These are phyloP conservation scores for Phytophthora cryptogea DNA, from an alignment of 352 stramenopile species.

Conservation along the genomic window DNA sequence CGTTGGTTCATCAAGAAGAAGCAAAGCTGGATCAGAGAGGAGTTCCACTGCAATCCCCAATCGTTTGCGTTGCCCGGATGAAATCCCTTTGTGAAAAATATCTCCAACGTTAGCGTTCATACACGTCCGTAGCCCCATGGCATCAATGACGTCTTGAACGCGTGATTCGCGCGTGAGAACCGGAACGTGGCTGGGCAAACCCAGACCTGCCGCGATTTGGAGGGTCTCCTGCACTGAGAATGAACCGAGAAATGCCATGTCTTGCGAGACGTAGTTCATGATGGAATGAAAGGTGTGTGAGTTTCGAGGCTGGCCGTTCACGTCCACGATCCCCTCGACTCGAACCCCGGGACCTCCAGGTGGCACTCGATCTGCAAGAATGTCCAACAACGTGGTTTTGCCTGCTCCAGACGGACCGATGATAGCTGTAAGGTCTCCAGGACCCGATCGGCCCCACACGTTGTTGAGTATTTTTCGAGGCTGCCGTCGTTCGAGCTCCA, in stretches of 20 bases:
- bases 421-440: constrained; percentile 70
- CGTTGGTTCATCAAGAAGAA: constrained; percentile 96
- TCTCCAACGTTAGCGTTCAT: constrained; percentile 75
- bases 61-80: constrained; percentile 89
- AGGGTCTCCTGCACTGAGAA: constrained; percentile 75
- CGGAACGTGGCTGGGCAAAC: constrained; percentile 46
- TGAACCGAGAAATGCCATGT: constrained; percentile 63
- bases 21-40: constrained; percentile 92
- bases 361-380: constrained; percentile 54
- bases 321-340: constrained; percentile 54
- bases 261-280: constrained; percentile 69
- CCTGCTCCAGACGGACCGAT: constrained; percentile 66
- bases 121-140: constrained; percentile 64
- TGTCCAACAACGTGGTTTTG: constrained; percentile 72
- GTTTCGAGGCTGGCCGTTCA: constrained; percentile 52
- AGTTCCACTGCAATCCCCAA: constrained; percentile 94
- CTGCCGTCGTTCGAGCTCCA: constrained; percentile 4
- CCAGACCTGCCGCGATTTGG: constrained; percentile 60
- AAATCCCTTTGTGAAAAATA: constrained; percentile 87
- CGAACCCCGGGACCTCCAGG: constrained; percentile 19
- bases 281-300: constrained; percentile 46
- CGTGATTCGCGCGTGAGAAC: constrained; percentile 49
- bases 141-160: constrained; percentile 69
- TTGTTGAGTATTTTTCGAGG: constrained; percentile 53
- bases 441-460: constrained; percentile 56